Base-by-base conservation (phyloP, 2,329 filamentous ascomycete species). In the Coleophoma cylindrospora region DNA sequence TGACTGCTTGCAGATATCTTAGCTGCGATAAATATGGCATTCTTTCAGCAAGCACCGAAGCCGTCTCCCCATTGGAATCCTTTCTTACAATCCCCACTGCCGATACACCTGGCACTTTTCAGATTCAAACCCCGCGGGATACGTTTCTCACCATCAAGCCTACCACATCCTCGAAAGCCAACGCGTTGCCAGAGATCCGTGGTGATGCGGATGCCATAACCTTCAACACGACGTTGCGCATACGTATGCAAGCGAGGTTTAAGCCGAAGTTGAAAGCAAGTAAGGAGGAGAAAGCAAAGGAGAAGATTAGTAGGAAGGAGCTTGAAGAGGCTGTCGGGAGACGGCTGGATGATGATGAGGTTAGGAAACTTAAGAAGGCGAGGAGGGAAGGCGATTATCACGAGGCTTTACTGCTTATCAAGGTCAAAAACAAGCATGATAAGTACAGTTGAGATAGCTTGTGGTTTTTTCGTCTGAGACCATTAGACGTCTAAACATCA, bases 221-320 rank as follows among this genome's bases (percentile, higher is more conserved):
- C 4, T 88, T 87, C 62, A 80, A 79, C 59, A 90, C 89, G 10
- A 86, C 84, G 7, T 66, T 95, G 53, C 79, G 89, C 45, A 81
- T 97, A 61, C 86, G 91, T 48, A 96, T 97, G 91, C 92, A 97
- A 72, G 90, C 92, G 19, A 79, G 89, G 46, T 97, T 95, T 74
- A 96, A 96, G 74, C 91, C 92, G 9, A 80, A 80, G 55, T 69
- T 94, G 43, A 88, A 86, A 68, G 86, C 86, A 10, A 81, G 77
- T 1, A 95, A 91, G 70, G 90, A 91, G 65, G 87, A 89, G 56
- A 94, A 87, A 72, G 87, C 88, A 0, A 78, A 80, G 58, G 85
- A 92, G 61, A 95, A 92, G 73, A 89, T 99, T 50, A 92, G 85
- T 62, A 79, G 88, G 54, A 86, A 86, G 62, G 90, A 96, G 70